Conservation (phyloP, 495 filamentous ascomycete genomes). For the Sordaria brevicollis region DNA sequence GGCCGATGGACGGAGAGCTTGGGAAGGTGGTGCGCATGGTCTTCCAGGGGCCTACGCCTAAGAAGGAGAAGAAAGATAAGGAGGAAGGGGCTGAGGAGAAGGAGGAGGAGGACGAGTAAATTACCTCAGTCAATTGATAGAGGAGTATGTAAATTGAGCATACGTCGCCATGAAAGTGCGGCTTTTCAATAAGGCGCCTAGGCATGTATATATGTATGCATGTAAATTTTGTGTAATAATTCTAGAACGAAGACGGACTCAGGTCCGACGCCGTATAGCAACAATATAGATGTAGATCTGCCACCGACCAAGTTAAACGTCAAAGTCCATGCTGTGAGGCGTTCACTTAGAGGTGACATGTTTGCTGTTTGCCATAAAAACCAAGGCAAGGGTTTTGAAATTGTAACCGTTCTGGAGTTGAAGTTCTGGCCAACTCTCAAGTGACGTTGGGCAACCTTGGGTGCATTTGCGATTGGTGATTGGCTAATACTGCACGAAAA, state of each 20-base stretch:
- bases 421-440: neutral
- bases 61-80: slow-evolving; percentile 4
- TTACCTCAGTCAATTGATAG: no score
- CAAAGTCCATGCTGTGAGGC: neutral
- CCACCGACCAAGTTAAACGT: no score
- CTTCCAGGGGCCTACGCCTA: slow-evolving; percentile 22
- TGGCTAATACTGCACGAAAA: neutral
- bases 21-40: slow-evolving; percentile 20
- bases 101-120: neutral
- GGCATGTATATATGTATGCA: neutral
- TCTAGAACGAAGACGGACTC: neutral
- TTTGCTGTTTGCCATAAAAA: neutral
- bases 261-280: neutral
- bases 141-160: neutral
- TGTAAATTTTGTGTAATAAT: neutral
- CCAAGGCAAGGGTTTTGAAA: neutral
- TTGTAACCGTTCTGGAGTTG: neutral
- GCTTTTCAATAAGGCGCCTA: neutral
- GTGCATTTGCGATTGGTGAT: neutral
- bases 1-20: slow-evolving; percentile 29
- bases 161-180: neutral
- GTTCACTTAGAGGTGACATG: no score
- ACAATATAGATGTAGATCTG: no score
- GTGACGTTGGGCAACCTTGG: neutral
- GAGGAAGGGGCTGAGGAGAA: slow-evolving; percentile 1